phyloP scores from a whole-genome alignment of 495 filamentous ascomycete genomes.

The Aspergillus wentii region DNA sequence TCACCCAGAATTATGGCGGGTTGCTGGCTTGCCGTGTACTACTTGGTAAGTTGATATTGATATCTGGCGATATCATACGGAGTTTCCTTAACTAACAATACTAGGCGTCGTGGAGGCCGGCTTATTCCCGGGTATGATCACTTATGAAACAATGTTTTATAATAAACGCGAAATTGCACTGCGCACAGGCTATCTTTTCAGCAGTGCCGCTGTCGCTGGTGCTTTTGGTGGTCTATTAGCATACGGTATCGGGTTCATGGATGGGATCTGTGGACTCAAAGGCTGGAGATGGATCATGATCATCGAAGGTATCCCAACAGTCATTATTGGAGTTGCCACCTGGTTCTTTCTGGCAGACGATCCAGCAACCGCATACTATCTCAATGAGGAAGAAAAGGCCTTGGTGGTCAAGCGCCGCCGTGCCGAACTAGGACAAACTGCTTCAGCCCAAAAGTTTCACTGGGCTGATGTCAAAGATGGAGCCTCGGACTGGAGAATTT shows the following conservation, averaged over 20 bases:
- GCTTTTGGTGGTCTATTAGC: slow-evolving; percentile 73
- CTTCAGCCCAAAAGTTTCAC: slow-evolving; percentile 56
- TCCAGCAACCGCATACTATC: slow-evolving; percentile 56
- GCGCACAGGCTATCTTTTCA: slow-evolving; percentile 72
- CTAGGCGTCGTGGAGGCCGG: slow-evolving; percentile 48
- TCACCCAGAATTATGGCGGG: slow-evolving; percentile 54
- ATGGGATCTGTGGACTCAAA: slow-evolving; percentile 54
- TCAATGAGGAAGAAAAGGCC: slow-evolving; percentile 55
- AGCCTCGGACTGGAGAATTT: slow-evolving; percentile 62
- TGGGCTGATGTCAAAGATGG: slow-evolving; percentile 47
- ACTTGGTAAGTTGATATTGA: slow-evolving; percentile 28
- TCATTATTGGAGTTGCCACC: slow-evolving; percentile 54
- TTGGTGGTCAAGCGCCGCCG: slow-evolving; percentile 39
- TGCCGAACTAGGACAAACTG: slow-evolving; percentile 54
- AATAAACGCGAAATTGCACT: slow-evolving; percentile 68
- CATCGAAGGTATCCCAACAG: slow-evolving; percentile 67
- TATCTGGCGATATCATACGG: no score
- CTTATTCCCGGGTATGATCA: slow-evolving; percentile 50
- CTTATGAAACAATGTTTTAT: slow-evolving; percentile 75
- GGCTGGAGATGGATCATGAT: slow-evolving; percentile 58
- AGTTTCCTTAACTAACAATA: not conserved
- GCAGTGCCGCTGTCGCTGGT: slow-evolving; percentile 69
- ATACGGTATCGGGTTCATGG: slow-evolving; percentile 68
- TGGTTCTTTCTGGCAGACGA: slow-evolving; percentile 64
- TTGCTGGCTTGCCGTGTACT: slow-evolving; percentile 52